Evolutionary conservation across 1,139 yeast species (phyloP).

Genomic region (Nematodospora anomalae): DNA sequence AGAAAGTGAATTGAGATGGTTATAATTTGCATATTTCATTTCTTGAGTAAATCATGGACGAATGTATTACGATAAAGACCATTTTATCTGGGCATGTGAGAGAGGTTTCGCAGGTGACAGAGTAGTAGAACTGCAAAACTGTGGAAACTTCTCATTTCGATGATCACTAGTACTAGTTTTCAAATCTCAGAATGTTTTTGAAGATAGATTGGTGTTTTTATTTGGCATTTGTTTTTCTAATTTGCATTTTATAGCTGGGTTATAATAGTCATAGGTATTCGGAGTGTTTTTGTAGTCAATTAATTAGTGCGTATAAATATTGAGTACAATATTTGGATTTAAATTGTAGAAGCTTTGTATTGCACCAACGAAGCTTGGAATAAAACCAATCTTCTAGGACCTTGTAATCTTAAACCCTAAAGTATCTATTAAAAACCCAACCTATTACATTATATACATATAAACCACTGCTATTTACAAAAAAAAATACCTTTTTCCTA

Average conservation of each 20-base stretch:
- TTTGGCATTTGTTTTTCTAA: conserved; percentile 1
- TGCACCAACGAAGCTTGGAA: too few species aligned
- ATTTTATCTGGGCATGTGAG: conserved; percentile 5
- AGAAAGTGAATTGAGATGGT: conserved; percentile 63
- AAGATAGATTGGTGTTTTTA: not conserved
- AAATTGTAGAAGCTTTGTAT: too few species aligned
- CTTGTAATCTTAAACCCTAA: too few species aligned
- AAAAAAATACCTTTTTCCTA: too few species aligned
- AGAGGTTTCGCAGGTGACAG: conserved; percentile 4
- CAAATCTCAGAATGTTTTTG: not conserved
- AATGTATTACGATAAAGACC: conserved; percentile 7
- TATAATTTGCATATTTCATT: conserved; percentile 2
- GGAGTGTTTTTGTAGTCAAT: too few species aligned
- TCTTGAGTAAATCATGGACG: conserved; percentile 8
- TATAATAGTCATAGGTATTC: not conserved
- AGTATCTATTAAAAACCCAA: too few species aligned
- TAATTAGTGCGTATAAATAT: too few species aligned
- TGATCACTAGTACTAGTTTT: conserved; percentile 5
- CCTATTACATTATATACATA: too few species aligned
- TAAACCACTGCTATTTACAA: too few species aligned
- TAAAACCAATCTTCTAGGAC: too few species aligned
- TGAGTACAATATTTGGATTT: too few species aligned
- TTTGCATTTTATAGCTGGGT: not conserved
- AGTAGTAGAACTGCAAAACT: too few species aligned
- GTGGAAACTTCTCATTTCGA: conserved; percentile 4